Evolutionary conservation across 805 yeast species (phyloP).

Genomic region (Candida suzukii): DNA sequence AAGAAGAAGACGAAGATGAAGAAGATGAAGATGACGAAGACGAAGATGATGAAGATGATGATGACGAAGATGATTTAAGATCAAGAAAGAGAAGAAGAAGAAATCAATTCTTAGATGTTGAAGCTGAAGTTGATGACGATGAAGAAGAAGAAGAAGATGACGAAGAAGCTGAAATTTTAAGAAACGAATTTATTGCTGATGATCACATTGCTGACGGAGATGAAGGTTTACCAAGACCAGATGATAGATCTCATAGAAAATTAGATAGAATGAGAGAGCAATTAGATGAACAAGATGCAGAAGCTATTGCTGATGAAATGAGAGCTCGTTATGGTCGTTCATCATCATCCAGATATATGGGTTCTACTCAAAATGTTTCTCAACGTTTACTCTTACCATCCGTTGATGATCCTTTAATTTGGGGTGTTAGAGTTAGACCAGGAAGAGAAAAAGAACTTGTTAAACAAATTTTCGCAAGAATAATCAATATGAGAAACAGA

Average conservation of each 20-base stretch:
- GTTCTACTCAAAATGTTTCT: conserved; percentile 79
- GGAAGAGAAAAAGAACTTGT: conserved; percentile 92
- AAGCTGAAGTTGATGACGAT: conserved; percentile 97
- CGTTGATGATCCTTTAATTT: conserved; percentile 91
- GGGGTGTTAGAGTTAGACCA: conserved; percentile 91
- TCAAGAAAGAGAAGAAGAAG: conserved; percentile 45
- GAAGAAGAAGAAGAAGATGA: conserved; percentile 93
- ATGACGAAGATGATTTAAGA: conserved; percentile 46
- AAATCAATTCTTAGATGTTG: conserved; percentile 94
- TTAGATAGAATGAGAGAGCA: conserved; percentile 78
- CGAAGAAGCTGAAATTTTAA: conserved; percentile 84
- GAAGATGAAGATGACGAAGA: conserved; percentile 44
- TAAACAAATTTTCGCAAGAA: conserved; percentile 75
- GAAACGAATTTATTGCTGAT: conserved; percentile 76
- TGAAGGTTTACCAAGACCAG: conserved; percentile 34
- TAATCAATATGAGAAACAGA: conserved; percentile 70
- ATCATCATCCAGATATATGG: conserved; percentile 73
- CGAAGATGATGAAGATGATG: conserved; percentile 49
- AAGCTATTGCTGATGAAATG: conserved; percentile 83
- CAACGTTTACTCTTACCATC: conserved; percentile 92
- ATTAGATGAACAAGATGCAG: conserved; percentile 91
- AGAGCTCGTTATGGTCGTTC: conserved; percentile 89
- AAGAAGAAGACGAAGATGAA: conserved; percentile 29
- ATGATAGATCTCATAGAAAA: conserved; percentile 85
- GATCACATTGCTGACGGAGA: conserved; percentile 63